Evolutionary conservation across 257 asterid genomes (phyloP).

Genomic region (Solanum pinnatisectum): DNA sequence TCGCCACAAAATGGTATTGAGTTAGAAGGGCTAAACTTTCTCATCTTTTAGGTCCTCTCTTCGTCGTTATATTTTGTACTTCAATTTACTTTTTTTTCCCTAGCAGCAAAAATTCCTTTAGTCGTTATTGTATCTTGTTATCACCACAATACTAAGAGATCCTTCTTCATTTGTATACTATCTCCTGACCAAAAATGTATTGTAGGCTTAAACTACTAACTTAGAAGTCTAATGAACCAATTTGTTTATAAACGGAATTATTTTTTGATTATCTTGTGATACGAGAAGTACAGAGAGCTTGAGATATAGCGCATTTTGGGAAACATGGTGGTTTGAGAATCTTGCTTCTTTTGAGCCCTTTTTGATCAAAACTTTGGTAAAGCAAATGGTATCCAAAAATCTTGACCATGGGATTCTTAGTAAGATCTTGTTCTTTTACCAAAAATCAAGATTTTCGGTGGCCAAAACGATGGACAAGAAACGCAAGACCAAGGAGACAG

Average conservation of each 20-base stretch:
- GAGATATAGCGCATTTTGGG: constrained; percentile 26
- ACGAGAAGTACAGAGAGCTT: constrained; percentile 40
- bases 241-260: background rate
- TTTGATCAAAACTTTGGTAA: constrained; percentile 26
- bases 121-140: no score
- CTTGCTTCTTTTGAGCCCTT: constrained; percentile 20
- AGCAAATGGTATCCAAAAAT: constrained; percentile 28
- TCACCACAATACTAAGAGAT: no score
- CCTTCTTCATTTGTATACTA: no score
- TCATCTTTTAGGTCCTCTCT: background rate
- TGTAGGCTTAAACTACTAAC: no score
- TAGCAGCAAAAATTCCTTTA: no score
- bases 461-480: constrained; percentile 26
- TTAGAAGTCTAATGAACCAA: no score
- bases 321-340: constrained; percentile 61
- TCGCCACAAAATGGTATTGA: background rate
- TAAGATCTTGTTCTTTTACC: constrained; percentile 48
- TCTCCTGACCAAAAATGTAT: background rate
- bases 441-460: no score
- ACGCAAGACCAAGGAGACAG: constrained; percentile 27
- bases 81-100: background rate
- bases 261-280: constrained; percentile 11
- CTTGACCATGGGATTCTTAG: constrained; percentile 42
- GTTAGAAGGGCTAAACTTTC: background rate
- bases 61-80: background rate